Percentiles rank a stretch among this genome's conserved stretches.
Conservation (phyloP, 768 basidiomycete species). For the Crucibulum laeve region DNA sequence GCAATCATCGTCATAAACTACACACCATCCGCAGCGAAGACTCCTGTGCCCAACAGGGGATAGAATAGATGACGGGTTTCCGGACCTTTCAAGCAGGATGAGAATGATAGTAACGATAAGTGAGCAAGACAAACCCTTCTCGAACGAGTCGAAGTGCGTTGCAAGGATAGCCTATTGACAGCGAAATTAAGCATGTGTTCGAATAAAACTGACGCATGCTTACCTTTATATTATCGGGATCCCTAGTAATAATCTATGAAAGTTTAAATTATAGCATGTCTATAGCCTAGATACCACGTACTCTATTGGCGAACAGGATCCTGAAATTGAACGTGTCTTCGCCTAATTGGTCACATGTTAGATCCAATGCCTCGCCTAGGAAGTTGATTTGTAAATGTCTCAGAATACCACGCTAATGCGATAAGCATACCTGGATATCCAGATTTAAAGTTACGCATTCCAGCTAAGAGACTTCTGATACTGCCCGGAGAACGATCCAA, state of each 20-base stretch:
- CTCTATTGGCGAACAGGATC: slow-evolving; percentile 33
- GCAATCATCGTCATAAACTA: slow-evolving; percentile 2
- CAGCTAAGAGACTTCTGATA: slow-evolving; percentile 22
- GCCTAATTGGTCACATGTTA: slow-evolving; percentile 14
- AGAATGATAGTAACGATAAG: not conserved
- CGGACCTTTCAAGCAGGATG: slow-evolving; percentile 16
- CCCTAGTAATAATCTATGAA: slow-evolving; percentile 36
- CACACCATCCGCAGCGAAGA: slow-evolving; percentile 58
- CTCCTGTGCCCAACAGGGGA: slow-evolving; percentile 47
- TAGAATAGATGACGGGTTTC: slow-evolving; percentile 18
- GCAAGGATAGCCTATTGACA: slow-evolving; percentile 27
- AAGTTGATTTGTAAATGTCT: slow-evolving; percentile 1
- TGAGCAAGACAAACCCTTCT: slow-evolving; percentile 18
- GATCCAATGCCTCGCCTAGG: slow-evolving; percentile 23
- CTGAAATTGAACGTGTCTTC: slow-evolving; percentile 27
- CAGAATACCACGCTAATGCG: not conserved
- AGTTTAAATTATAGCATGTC: not conserved
- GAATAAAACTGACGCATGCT: not conserved
- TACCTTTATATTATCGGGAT: slow-evolving; percentile 47
- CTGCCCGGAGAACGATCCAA: slow-evolving; percentile 29
- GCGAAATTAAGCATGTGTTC: not conserved
- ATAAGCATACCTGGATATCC: slow-evolving; percentile 18
- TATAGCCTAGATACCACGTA: slow-evolving; percentile 8
- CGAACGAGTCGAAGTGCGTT: slow-evolving; percentile 32
- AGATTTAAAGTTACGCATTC: slow-evolving; percentile 18